phyloP scores from a whole-genome alignment of 495 filamentous ascomycete genomes.

The Penicillium canescens region DNA sequence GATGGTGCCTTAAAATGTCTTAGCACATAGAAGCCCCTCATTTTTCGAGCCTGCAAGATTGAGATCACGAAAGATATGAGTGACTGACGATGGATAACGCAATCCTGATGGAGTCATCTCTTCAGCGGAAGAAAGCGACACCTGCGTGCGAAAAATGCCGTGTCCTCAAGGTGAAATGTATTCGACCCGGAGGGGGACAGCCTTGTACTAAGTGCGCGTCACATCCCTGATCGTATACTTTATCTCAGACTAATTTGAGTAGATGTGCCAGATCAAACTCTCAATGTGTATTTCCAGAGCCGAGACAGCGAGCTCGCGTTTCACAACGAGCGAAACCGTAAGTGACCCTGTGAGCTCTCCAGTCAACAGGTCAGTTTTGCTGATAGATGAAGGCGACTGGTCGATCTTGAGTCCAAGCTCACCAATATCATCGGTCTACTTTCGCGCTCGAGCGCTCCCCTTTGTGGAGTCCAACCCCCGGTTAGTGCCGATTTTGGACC shows the following conservation, averaged over 20 bases:
- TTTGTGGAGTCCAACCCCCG: neutral
- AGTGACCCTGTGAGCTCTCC: constrained; percentile 1
- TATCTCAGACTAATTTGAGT: constrained; percentile 4
- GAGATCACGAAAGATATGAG: neutral
- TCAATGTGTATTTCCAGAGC: constrained; percentile 14
- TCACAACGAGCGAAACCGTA: constrained; percentile 12
- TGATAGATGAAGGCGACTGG: constrained; percentile 14
- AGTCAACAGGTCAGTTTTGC: neutral
- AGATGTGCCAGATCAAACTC: constrained; percentile 21
- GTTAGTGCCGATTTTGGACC: neutral
- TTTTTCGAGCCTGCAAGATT: neutral
- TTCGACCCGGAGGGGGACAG: constrained; percentile 9
- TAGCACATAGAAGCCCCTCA: too few species aligned
- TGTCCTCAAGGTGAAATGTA: constrained; percentile 20
- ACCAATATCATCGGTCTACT: constrained; percentile 17
- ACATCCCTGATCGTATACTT: constrained; percentile 1
- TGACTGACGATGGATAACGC: neutral
- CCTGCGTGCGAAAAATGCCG: constrained; percentile 19
- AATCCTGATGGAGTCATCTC: neutral
- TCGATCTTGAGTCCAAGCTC: constrained; percentile 14
- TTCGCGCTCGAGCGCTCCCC: constrained; percentile 6
- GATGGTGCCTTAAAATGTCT: too few species aligned
- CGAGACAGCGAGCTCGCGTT: constrained; percentile 12
- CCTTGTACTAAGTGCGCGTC: constrained; percentile 15
- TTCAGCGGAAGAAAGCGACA: constrained; percentile 5